These are phyloP conservation scores for Vitellaria paradoxa DNA, from an alignment of 179 eudicot species.

Conservation along the genomic window DNA sequence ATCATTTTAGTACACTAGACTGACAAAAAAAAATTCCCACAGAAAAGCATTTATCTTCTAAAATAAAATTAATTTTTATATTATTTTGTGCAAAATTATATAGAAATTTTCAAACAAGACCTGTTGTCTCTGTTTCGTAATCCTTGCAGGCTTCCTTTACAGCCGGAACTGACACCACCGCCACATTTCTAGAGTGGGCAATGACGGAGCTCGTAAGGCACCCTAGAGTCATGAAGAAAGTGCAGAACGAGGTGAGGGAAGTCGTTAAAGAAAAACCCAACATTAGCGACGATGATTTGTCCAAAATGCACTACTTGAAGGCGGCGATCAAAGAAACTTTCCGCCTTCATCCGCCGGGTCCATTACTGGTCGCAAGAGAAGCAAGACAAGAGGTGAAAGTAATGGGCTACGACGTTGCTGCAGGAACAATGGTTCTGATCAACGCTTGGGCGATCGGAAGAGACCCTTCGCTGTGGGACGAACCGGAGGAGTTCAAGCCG, in stretches of 20 bases:
- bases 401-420: slow-evolving; percentile 16
- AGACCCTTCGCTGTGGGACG: not conserved
- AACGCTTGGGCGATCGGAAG: slow-evolving; percentile 19
- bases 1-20: no score
- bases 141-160: not conserved
- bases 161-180: slow-evolving; percentile 8
- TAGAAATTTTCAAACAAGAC: no score
- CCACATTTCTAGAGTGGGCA: slow-evolving; percentile 8
- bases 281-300: not conserved
- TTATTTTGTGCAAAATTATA: no score
- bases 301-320: slow-evolving; percentile 8
- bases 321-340: slow-evolving; percentile 13
- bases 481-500: slow-evolving; percentile 15
- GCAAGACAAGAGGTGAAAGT: slow-evolving; percentile 9
- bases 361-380: slow-evolving; percentile 1
- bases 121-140: no score
- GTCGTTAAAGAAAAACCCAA: not conserved
- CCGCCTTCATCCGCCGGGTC: not conserved
- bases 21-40: no score
- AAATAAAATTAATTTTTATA: no score
- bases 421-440: slow-evolving; percentile 6
- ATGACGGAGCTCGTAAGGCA: slow-evolving; percentile 5
- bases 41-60: no score
- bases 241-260: slow-evolving; percentile 1
- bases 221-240: not conserved